Evolutionary conservation across 1,284 basidiomycete genomes (phyloP).

Genomic region (Malassezia sympodialis): DNA sequence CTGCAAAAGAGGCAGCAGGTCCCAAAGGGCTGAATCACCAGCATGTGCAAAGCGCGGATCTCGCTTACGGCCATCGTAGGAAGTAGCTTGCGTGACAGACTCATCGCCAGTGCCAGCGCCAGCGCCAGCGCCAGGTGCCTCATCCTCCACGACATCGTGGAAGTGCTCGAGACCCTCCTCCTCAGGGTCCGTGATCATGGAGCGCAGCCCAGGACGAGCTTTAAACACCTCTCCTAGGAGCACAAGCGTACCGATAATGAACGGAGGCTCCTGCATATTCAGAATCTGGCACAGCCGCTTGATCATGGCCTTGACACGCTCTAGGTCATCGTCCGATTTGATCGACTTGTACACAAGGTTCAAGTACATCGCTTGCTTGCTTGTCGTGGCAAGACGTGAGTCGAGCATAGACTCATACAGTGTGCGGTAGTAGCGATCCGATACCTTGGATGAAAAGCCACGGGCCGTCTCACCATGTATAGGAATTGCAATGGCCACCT

Average conservation of each 20-base stretch:
- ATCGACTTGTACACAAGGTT: slow-evolving; percentile 88
- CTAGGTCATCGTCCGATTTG: slow-evolving; percentile 63
- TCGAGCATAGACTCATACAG: slow-evolving; percentile 84
- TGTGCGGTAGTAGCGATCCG: slow-evolving; percentile 70
- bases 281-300: slow-evolving; percentile 79
- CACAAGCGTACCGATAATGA: slow-evolving; percentile 74
- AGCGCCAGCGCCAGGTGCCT: slow-evolving; percentile 1
- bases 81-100: slow-evolving; percentile 16
- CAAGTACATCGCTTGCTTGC: slow-evolving; percentile 94
- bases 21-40: slow-evolving; percentile 54
- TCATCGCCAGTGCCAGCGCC: slow-evolving; percentile 14
- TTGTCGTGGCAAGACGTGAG: slow-evolving; percentile 66
- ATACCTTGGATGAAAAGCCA: slow-evolving; percentile 46
- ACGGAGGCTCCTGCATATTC: slow-evolving; percentile 66
- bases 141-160: slow-evolving; percentile 49
- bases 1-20: slow-evolving; percentile 55
- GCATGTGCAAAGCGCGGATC: slow-evolving; percentile 83
- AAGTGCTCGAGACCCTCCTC: slow-evolving; percentile 52
- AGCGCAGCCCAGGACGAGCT: slow-evolving; percentile 61
- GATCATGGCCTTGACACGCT: slow-evolving; percentile 70
- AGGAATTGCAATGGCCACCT: slow-evolving; percentile 53
- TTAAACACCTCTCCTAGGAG: slow-evolving; percentile 61
- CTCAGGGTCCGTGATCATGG: slow-evolving; percentile 56
- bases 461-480: slow-evolving; percentile 2
- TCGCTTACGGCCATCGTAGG: slow-evolving; percentile 56